Conservation (phyloP, 2,329 filamentous ascomycete genomes). For the Cladosporium austrohemisphaericum region DNA sequence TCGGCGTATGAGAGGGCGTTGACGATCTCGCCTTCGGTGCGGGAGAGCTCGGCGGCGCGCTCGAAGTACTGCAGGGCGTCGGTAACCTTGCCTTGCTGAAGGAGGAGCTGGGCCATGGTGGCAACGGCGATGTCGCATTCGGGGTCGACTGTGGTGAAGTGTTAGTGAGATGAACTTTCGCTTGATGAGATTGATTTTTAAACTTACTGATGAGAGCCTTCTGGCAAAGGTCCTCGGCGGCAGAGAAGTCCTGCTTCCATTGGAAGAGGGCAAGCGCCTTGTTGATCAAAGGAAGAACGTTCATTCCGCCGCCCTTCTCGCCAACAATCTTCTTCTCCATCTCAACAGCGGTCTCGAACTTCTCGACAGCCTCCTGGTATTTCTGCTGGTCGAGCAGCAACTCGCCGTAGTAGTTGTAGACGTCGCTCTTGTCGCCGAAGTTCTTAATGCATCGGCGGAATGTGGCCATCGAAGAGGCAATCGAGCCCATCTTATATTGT, state of each 20-base stretch:
- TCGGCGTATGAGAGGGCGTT: slow-evolving; percentile 97
- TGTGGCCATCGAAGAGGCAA: slow-evolving; percentile 96
- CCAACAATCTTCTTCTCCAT: slow-evolving; percentile 75
- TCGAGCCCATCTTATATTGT: slow-evolving; percentile 99
- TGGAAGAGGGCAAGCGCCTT: slow-evolving; percentile 96
- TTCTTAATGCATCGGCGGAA: slow-evolving; percentile 98
- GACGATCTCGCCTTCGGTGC: slow-evolving; percentile 92
- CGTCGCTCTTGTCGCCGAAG: slow-evolving; percentile 92
- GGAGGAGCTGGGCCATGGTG: slow-evolving; percentile 94
- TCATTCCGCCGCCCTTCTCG: slow-evolving; percentile 93
- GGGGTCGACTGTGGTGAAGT: slow-evolving; percentile 69
- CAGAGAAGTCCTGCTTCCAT: slow-evolving; percentile 93
- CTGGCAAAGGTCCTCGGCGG: slow-evolving; percentile 93
- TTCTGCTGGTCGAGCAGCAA: slow-evolving; percentile 94
- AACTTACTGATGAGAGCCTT: slow-evolving; percentile 92
- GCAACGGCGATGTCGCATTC: slow-evolving; percentile 98
- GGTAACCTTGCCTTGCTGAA: slow-evolving; percentile 95
- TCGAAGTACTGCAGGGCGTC: slow-evolving; percentile 97
- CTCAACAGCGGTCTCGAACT: slow-evolving; percentile 97
- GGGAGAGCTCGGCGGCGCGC: slow-evolving; percentile 86
- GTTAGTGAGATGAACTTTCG: background rate
- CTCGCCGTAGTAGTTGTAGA: slow-evolving; percentile 99
- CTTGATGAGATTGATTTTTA: background rate
- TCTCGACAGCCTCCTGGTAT: slow-evolving; percentile 90
- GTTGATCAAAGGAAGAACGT: slow-evolving; percentile 95